Evolutionary conservation across 345 rosid genomes (phyloP), one percentile per base, ranked within the genome.

Genomic region (Gossypium raimondii): DNA sequence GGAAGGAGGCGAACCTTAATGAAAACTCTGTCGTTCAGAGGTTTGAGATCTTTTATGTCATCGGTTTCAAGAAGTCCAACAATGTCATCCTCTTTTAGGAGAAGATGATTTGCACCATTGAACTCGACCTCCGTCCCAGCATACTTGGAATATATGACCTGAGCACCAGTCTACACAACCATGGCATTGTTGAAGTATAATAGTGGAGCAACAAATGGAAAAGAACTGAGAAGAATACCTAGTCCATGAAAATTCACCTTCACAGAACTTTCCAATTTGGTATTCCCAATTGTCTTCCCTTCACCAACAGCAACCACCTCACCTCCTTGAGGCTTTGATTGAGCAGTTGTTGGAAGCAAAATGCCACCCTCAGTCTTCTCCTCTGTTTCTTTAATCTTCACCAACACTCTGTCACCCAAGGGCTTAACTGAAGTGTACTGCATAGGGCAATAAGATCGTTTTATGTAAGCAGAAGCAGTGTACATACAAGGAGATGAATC

Each of bases 221-320:
- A 53, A 51, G 9, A 47, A 62, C 6, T 38, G n/a, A 17, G 12
- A 61, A 29, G 29, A n/a, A 10, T n/a, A 61, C 17, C 11, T 12
- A 55, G 45, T 52, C 72, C 57, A 27, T 5, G 25, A 43, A 34
- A 16, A 47, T 11, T 38, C 75, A 90, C 97, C 89, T 88, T 85
- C 68, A 95, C 81, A 27, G 77, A 73, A 29, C 87, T 68, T 5
- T 86, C 91, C 70, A 90, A 7, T 75, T 86, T 91, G 56, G 74
- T 76, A 53, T 89, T 85, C 77, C 97, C 96, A 70, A 88, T 53
- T 1, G 92, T 73, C 85, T 82, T 91, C 44, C 99, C 98, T 82
- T 93, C 92, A 44, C 99, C 99, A 43, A 90, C 89, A 62, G 92
- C 98, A 56, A 95, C 89, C 6, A 95, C 98, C 80, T 95, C 98